Evolutionary conservation across 2,329 filamentous ascomycete species (phyloP).

Genomic region (Fusarium nisikadoi): DNA sequence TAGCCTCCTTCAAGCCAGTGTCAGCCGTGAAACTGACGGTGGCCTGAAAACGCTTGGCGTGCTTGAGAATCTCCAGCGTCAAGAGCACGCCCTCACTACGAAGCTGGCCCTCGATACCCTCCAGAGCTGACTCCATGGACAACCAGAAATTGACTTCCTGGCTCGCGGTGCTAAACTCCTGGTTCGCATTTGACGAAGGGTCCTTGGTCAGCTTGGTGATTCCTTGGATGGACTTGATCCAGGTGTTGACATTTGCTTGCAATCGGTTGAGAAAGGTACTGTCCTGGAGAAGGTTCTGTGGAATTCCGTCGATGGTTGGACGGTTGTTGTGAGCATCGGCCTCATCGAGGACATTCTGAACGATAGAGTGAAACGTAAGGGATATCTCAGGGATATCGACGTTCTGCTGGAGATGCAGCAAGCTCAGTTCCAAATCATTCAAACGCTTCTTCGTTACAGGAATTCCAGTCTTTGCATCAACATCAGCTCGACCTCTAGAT

Average conservation of each 20-base stretch:
- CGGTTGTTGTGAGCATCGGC: constrained; percentile 74
- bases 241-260: constrained; percentile 92
- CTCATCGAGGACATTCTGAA: constrained; percentile 85
- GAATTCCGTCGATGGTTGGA: constrained; percentile 82
- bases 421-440: constrained; percentile 89
- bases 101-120: constrained; percentile 90
- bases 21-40: constrained; percentile 97
- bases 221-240: constrained; percentile 98
- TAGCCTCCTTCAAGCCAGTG: constrained; percentile 94
- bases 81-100: constrained; percentile 87
- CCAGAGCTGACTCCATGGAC: constrained; percentile 93
- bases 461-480: constrained; percentile 92
- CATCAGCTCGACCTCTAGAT: constrained; percentile 79
- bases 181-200: constrained; percentile 68
- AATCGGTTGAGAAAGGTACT: constrained; percentile 93
- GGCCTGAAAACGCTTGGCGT: constrained; percentile 97
- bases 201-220: constrained; percentile 96
- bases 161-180: constrained; percentile 76
- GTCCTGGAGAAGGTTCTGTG: constrained; percentile 80
- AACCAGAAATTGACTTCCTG: constrained; percentile 99
- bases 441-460: constrained; percentile 98
- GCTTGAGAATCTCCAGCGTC: constrained; percentile 93
- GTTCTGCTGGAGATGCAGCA: constrained; percentile 95
- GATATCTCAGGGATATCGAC: constrained; percentile 95
- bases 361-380: constrained; percentile 86